phyloP scores from a whole-genome alignment of 2,329 filamentous ascomycete species.

The Colletotrichum higginsianum region DNA sequence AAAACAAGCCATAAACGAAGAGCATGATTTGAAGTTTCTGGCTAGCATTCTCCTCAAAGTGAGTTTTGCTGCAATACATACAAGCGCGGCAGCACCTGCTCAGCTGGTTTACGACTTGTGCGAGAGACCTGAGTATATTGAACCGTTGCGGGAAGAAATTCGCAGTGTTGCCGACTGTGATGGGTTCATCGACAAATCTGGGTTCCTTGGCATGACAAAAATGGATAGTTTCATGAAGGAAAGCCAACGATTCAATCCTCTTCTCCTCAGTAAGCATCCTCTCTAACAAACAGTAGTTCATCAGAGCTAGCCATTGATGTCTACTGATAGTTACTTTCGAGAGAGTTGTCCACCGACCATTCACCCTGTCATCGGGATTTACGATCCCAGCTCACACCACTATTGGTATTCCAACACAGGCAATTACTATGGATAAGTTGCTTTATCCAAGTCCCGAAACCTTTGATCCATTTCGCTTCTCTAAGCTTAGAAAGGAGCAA shows the following conservation, averaged over 20 bases:
- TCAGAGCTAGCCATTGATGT: no score
- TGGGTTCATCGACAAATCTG: neutral
- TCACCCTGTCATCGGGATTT: no score
- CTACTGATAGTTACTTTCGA: no score
- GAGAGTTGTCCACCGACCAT: no score
- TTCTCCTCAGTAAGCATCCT: constrained; percentile 7
- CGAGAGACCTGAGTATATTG: constrained; percentile 11
- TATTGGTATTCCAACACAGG: no score
- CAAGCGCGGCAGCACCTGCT: constrained; percentile 46
- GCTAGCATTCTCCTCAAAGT: constrained; percentile 48
- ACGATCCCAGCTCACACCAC: no score
- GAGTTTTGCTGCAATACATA: constrained; percentile 50
- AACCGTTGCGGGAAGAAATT: constrained; percentile 17
- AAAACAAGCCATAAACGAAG: no score
- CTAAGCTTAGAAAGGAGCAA: no score
- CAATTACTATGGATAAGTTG: no score
- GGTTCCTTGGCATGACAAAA: constrained; percentile 19
- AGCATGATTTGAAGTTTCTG: constrained; percentile 44
- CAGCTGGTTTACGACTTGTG: constrained; percentile 49
- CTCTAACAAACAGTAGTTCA: no score
- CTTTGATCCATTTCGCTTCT: no score
- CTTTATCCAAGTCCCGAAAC: no score
- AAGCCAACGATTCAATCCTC: constrained; percentile 12
- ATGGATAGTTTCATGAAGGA: constrained; percentile 36
- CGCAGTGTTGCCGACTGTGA: neutral